phyloP scores from a whole-genome alignment of 1,284 basidiomycete genomes.

The Fomitopsis pinicola region DNA sequence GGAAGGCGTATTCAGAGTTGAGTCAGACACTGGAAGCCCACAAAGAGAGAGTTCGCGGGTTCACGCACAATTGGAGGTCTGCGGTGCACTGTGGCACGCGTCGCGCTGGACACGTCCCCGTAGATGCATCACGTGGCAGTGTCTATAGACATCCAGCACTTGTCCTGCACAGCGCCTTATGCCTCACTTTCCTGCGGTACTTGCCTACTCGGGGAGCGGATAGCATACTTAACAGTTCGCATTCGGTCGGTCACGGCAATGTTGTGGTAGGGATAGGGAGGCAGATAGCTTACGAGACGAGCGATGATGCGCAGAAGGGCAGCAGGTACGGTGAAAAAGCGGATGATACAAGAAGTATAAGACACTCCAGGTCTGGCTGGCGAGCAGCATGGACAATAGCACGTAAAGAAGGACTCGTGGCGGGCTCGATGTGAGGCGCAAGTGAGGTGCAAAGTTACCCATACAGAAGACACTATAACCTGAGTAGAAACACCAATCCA shows the following conservation, averaged over 20 bases:
- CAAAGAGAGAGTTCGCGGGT: not conserved
- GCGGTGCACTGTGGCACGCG: not conserved
- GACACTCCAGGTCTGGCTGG: conserved; percentile 22
- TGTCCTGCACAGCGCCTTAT: no score
- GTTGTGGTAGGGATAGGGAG: conserved; percentile 1
- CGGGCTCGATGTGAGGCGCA: conserved; percentile 23
- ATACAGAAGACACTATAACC: conserved; percentile 29
- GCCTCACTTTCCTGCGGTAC: no score
- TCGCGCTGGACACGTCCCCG: not conserved
- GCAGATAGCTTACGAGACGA: conserved; percentile 14
- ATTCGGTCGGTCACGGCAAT: conserved; percentile 16
- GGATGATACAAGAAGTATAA: conserved; percentile 35
- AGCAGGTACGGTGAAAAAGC: conserved; percentile 15
- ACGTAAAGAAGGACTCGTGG: conserved; percentile 61
- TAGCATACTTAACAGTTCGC: conserved; percentile 12
- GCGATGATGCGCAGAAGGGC: conserved; percentile 14
- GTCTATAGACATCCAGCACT: not conserved
- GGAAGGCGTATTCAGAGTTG: not conserved
- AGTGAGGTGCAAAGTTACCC: conserved; percentile 27
- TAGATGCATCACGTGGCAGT: not conserved
- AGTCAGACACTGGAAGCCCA: not conserved
- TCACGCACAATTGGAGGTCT: not conserved
- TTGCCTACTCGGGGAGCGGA: not conserved
- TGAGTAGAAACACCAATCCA: conserved; percentile 11
- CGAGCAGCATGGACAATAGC: conserved; percentile 33